Base-by-base conservation (phyloP, 345 rosid genomes). In the Ceriops tagal region DNA sequence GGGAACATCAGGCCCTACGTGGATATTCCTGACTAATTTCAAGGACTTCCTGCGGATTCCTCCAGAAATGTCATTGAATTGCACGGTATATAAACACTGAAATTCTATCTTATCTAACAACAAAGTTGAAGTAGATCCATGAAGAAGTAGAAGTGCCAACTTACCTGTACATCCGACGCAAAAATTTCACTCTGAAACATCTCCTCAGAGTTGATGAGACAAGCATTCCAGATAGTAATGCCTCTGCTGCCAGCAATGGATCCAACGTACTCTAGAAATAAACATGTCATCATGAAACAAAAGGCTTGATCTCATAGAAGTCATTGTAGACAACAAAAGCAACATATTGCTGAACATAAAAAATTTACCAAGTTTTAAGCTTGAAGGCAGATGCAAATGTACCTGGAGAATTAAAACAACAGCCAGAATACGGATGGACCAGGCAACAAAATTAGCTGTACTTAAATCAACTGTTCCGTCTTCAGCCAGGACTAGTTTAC, bases 371-470 rank as follows among this genome's bases (percentile, higher is more conserved):
- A 21, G 20, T 24, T n/a, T 35, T 24, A 5, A 3, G 9, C 24
- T 27, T 22, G 59, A 32, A 30, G 53, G 51, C 27, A 55, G 74
- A 52, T 62, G 62, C 26, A 49, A 58, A 71, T 24, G 47, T 66
- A 93, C 98, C 98, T 87, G 98, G 73, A 93, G 87, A 69, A 93
- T 86, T 86, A 89, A 75, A 49, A 87, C 70, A 49, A 58, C 81
- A 71, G 90, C 96, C 52, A 89, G 19, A 71, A 88, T 69, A 62
- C 95, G 81, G 64, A 93, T 86, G 61, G 96, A 79, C 93, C 97
- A 93, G 58, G 89, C 81, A 65, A 93, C 97, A 66, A 91, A 91
- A 61, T 71, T 49, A 60, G 97, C 77, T 18, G 95, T 91, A 80
- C 85, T 82, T 52, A 73, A 58, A 75, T 93, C 97, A 79, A 93